These are phyloP conservation scores for Emydomyces testavorans DNA, from an alignment of 2,329 filamentous ascomycete genomes.

Conservation along the genomic window DNA sequence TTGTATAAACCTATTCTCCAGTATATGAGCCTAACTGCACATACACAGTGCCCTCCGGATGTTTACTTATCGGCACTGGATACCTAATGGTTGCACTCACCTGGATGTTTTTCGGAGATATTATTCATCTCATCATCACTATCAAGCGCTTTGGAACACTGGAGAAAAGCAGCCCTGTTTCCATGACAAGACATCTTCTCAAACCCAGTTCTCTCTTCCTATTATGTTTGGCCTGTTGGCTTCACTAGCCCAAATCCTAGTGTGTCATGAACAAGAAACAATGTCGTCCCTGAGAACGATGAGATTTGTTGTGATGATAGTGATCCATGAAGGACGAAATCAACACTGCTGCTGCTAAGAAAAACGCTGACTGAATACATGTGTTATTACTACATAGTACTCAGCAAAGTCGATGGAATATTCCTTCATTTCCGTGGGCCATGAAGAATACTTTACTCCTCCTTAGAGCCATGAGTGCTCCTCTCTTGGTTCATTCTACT, in stretches of 20 bases:
- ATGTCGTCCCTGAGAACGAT: neutral
- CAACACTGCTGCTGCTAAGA: neutral
- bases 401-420: neutral
- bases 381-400: neutral
- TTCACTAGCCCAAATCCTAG: neutral
- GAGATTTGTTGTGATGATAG: neutral
- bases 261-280: conserved; percentile 1
- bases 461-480: neutral
- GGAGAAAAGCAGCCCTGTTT: conserved; percentile 9
- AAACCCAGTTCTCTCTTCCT: neutral
- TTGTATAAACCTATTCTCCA: neutral
- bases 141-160: conserved; percentile 7
- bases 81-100: neutral
- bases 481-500: neutral
- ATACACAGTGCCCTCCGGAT: neutral
- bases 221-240: conserved; percentile 1
- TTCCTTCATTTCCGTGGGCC: neutral
- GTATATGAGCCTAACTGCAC: neutral
- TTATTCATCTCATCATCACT: conserved; percentile 7
- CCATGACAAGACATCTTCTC: conserved; percentile 9
- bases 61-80: neutral
- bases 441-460: neutral
- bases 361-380: neutral
- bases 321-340: conserved; percentile 3
- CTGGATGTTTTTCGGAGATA: conserved; percentile 5